Percentiles rank a stretch among this genome's conserved stretches.
Evolutionary conservation across 305 asterid species (phyloP).

Genomic region (Fraxinus floribunda): DNA sequence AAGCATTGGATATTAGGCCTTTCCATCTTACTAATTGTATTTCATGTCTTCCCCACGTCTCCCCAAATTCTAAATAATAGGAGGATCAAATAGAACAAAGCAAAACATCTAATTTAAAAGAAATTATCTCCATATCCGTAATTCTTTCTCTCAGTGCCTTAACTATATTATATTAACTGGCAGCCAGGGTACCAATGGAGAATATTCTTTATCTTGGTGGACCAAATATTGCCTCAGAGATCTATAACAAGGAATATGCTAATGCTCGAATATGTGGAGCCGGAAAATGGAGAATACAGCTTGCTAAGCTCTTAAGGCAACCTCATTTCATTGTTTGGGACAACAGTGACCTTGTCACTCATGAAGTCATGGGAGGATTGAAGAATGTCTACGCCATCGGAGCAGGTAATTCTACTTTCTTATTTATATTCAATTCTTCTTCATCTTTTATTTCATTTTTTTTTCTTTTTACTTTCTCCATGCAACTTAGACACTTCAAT

Average conservation of each 20-base stretch:
- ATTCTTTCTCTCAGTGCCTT: not conserved
- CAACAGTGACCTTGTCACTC: slow-evolving; percentile 79
- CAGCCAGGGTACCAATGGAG: slow-evolving; percentile 73
- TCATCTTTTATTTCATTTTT: not conserved
- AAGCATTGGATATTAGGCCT: not conserved
- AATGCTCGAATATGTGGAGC: slow-evolving; percentile 89
- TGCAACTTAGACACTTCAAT: not conserved
- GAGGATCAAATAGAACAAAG: not conserved
- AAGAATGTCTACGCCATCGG: slow-evolving; percentile 91
- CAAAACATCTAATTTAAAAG: not conserved
- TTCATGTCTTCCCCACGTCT: not conserved
- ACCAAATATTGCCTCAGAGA: slow-evolving; percentile 89
- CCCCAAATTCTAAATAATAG: not conserved
- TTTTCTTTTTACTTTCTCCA: not conserved
- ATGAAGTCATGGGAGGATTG: slow-evolving; percentile 93
- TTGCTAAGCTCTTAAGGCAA: slow-evolving; percentile 82
- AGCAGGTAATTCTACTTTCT: slow-evolving; percentile 52
- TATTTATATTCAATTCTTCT: not conserved
- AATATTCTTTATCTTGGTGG: slow-evolving; percentile 87
- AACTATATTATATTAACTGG: slow-evolving; percentile 18
- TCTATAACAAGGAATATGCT: slow-evolving; percentile 82
- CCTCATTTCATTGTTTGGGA: slow-evolving; percentile 91
- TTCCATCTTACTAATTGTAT: not conserved
- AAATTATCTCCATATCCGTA: not conserved
- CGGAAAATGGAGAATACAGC: slow-evolving; percentile 70